Conservation (phyloP, 2,329 filamentous ascomycete species). For the Colletotrichum sp. region DNA sequence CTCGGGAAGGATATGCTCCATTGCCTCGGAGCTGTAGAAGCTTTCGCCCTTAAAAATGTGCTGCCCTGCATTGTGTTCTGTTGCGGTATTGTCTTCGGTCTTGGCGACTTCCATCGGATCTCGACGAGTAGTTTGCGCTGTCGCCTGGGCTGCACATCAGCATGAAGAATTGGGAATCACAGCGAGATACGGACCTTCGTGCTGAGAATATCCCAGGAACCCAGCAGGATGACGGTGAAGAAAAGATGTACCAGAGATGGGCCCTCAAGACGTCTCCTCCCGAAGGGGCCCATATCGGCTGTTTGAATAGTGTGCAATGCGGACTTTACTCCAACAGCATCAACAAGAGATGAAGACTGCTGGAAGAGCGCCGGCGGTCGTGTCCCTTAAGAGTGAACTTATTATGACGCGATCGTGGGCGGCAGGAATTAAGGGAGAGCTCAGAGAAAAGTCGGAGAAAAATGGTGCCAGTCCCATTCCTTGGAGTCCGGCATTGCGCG, state of each 20-base stretch:
- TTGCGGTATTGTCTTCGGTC: neutral
- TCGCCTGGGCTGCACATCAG: neutral
- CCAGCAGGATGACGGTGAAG: neutral
- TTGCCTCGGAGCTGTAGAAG: neutral
- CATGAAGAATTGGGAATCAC: neutral
- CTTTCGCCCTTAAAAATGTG: neutral
- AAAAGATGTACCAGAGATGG: neutral
- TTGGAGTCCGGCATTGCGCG: neutral
- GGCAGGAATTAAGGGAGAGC: neutral
- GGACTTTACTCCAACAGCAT: neutral
- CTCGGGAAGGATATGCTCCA: neutral
- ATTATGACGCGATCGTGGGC: neutral
- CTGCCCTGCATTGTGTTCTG: neutral
- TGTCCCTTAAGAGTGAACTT: neutral
- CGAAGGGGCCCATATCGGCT: neutral
- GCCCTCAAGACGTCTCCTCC: neutral
- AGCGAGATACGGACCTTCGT: neutral
- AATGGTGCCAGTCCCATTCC: neutral
- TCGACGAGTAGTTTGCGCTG: neutral
- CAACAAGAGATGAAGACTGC: neutral
- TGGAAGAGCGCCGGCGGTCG: neutral
- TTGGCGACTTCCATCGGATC: neutral
- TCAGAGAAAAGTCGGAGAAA: neutral
- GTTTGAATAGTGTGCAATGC: neutral
- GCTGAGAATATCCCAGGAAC: neutral